Evolutionary conservation across 306 rosid species (phyloP).

Genomic region (Prinsepia uniflora): DNA sequence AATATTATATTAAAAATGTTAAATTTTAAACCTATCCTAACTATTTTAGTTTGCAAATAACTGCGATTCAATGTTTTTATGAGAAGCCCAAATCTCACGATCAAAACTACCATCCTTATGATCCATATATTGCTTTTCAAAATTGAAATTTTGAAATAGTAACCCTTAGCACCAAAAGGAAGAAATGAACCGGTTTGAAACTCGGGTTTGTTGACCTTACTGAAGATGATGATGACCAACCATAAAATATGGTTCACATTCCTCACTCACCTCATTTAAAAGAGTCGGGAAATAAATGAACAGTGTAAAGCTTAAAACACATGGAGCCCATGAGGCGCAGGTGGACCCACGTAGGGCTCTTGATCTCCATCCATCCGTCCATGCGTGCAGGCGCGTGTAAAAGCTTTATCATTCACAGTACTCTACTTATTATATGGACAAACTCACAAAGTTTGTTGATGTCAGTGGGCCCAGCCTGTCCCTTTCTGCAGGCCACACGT

Average conservation of each 20-base stretch:
- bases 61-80: too few relatives aligned
- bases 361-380: not conserved
- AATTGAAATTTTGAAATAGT: too few relatives aligned
- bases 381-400: constrained; percentile 28
- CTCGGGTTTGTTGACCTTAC: not conserved
- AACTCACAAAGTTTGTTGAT: constrained; percentile 24
- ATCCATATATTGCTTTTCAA: too few relatives aligned
- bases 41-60: too few relatives aligned
- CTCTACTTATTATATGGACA: not conserved
- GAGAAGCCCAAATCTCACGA: too few relatives aligned
- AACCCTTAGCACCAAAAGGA: too few relatives aligned
- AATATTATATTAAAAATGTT: too few relatives aligned
- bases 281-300: not conserved
- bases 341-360: constrained; percentile 4
- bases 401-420: not conserved
- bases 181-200: not conserved
- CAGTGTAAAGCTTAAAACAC: not conserved
- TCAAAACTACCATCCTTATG: too few relatives aligned
- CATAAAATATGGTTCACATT: not conserved
- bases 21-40: too few relatives aligned
- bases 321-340: not conserved
- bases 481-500: not conserved
- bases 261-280: not conserved
- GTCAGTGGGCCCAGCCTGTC: constrained; percentile 41
- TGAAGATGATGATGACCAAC: not conserved